Percentiles rank a stretch among this genome's conserved stretches.
Evolutionary conservation across 768 basidiomycete species (phyloP).

Genomic region (Trametes maxima): DNA sequence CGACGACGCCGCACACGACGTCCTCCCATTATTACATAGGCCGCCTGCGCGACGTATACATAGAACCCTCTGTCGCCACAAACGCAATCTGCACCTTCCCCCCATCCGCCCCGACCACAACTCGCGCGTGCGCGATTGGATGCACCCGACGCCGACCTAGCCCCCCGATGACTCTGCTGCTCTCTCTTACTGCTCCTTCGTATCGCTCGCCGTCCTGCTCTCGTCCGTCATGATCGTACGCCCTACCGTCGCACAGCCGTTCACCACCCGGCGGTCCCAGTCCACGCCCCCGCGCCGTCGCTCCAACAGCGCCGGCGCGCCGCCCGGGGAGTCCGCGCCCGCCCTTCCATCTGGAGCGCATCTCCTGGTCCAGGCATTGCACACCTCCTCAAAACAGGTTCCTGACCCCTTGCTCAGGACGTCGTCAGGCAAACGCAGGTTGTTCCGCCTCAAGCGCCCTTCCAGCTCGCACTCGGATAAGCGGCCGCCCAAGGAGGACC

Average conservation of each 20-base stretch:
- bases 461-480: constrained; percentile 21
- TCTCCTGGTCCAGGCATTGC: constrained; percentile 4
- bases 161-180: constrained; percentile 15
- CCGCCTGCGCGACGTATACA: neutral
- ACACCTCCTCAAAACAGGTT: constrained; percentile 1
- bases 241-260: neutral
- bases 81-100: neutral
- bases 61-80: neutral
- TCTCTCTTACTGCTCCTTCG: neutral
- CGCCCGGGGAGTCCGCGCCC: constrained; percentile 3
- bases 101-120: neutral
- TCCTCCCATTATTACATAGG: neutral
- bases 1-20: neutral
- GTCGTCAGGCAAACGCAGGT: constrained; percentile 19
- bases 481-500: neutral
- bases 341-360: constrained; percentile 3
- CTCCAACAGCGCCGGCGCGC: constrained; percentile 14
- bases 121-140: constrained; percentile 1
- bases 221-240: constrained; percentile 20
- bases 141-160: constrained; percentile 7
- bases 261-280: constrained; percentile 14
- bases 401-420: constrained; percentile 9
- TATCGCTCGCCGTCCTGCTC: neutral
- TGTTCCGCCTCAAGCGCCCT: constrained; percentile 27
- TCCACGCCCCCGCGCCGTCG: constrained; percentile 19